Base-by-base conservation (phyloP, 2,329 filamentous ascomycete species). In the Diaporthe longicolla region DNA sequence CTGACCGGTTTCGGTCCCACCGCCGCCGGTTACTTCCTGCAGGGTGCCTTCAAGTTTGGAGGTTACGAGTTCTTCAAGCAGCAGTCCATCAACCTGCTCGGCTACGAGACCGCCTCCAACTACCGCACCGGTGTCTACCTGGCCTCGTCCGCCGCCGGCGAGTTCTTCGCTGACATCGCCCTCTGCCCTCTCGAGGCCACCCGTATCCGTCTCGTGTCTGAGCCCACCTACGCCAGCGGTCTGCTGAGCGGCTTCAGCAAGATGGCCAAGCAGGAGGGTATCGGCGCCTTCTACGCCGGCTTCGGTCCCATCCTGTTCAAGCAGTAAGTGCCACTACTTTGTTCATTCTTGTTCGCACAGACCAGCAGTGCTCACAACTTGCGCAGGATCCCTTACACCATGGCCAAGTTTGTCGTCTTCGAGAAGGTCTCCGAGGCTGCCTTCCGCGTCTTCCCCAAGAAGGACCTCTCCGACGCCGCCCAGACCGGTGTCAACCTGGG, bases 41-140 rank as follows among this genome's bases (percentile, higher is more conserved):
- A 97, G 88, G 94, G 95, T 83, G 93, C 94, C 81, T 92, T 97
- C 90, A 97, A 97, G 89, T 97, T 97, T 85, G 95, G 95, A 85
- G 95, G 95, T 84, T 97, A 97, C 86, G 95, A 97, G 88, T 93
- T 97, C 88, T 97, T 97, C 93, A 97, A 97, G 93, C 91, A 95
- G 88, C 93, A 97, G 87, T 91, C 88, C 83, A 97, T 97, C 86
- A 93, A 94, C 89, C 76, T 89, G 77, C 86, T 97, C 81, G 95
- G 95, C 82, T 92, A 92, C 83, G 93, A 95, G 86, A 91, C 88
- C 78, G 94, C 94, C 80, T 89, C 89, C 80, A 90, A 94, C 85
- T 94, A 95, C 91, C 91, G 93, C 80, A 95, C 93, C 76, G 91
- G 91, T 78, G 92, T 96, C 86, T 96, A 96, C 90, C 90, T 95